phyloP scores from a whole-genome alignment of 2,329 filamentous ascomycete genomes.

The Pseudogymnoascus sp. region DNA sequence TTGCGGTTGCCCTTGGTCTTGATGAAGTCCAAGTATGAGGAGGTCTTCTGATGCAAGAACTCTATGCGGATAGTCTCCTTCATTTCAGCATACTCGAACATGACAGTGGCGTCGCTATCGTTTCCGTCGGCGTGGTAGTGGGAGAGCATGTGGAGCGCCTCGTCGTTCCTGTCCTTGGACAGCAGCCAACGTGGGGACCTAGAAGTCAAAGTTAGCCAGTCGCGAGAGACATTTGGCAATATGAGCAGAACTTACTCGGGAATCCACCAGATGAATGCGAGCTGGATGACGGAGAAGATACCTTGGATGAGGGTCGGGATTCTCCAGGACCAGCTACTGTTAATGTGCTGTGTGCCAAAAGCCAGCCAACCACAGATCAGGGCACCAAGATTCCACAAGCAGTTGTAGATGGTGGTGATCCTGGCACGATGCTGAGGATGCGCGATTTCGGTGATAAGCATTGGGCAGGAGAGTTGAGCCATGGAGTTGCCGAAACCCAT shows the following conservation, averaged over 20 bases:
- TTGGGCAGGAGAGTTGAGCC: constrained; percentile 31
- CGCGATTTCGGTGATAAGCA: constrained; percentile 31
- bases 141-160: constrained; percentile 43
- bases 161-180: constrained; percentile 43
- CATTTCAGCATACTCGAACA: constrained; percentile 34
- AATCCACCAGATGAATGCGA: constrained; percentile 19
- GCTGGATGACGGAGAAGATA: constrained; percentile 38
- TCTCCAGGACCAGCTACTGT: constrained; percentile 31
- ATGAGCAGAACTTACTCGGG: constrained; percentile 20
- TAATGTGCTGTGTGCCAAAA: constrained; percentile 31
- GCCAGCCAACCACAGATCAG: constrained; percentile 33
- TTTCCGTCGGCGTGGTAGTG: constrained; percentile 50
- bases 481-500: constrained; percentile 35
- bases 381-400: constrained; percentile 30
- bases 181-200: constrained; percentile 56
- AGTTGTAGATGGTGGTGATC: constrained; percentile 27
- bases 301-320: constrained; percentile 37
- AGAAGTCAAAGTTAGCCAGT: constrained; percentile 31
- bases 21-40: constrained; percentile 43
- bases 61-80: constrained; percentile 24
- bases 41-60: constrained; percentile 35
- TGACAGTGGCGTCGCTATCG: constrained; percentile 38
- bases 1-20: constrained; percentile 54
- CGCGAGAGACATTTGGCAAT: constrained; percentile 51
- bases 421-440: constrained; percentile 31